phyloP scores from a whole-genome alignment of 192 early-diverging fungal genomes.

The Coemansia sp. region DNA sequence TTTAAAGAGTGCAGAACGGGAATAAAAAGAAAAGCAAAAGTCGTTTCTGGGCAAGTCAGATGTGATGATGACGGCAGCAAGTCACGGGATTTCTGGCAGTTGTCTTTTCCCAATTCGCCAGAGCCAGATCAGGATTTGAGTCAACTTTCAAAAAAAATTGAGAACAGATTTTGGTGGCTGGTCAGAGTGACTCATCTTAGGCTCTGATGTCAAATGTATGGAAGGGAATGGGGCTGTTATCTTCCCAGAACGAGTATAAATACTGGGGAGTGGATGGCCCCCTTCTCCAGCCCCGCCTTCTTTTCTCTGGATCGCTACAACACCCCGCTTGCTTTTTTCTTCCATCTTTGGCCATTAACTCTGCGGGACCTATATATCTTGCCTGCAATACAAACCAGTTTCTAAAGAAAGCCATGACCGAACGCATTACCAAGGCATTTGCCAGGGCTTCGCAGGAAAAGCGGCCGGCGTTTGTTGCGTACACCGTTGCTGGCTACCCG shows the following conservation, averaged over 20 bases:
- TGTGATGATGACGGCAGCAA: no score
- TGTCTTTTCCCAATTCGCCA: no score
- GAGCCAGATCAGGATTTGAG: no score
- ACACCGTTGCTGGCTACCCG: slow-evolving; percentile 92
- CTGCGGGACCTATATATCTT: not conserved
- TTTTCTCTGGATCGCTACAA: not conserved
- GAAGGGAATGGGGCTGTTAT: not conserved
- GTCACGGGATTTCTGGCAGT: no score
- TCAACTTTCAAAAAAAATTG: not conserved
- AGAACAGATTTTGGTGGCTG: not conserved
- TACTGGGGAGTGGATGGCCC: not conserved
- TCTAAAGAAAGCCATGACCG: slow-evolving; percentile 19
- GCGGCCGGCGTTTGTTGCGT: slow-evolving; percentile 88
- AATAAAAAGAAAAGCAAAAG: not conserved
- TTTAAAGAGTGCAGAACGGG: not conserved
- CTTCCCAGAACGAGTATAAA: not conserved
- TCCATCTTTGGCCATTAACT: not conserved
- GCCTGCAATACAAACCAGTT: not conserved
- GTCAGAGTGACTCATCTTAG: not conserved
- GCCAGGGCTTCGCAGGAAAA: slow-evolving; percentile 34
- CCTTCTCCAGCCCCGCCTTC: no score
- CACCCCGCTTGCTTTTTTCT: not conserved
- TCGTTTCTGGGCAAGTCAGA: no score
- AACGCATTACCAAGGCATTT: slow-evolving; percentile 43
- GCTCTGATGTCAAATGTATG: not conserved